A percentile compares a stretch with the other conserved stretches of the same genome.
Conservation (phyloP, 352 stramenopile species). For the Globisporangium radiosum region DNA sequence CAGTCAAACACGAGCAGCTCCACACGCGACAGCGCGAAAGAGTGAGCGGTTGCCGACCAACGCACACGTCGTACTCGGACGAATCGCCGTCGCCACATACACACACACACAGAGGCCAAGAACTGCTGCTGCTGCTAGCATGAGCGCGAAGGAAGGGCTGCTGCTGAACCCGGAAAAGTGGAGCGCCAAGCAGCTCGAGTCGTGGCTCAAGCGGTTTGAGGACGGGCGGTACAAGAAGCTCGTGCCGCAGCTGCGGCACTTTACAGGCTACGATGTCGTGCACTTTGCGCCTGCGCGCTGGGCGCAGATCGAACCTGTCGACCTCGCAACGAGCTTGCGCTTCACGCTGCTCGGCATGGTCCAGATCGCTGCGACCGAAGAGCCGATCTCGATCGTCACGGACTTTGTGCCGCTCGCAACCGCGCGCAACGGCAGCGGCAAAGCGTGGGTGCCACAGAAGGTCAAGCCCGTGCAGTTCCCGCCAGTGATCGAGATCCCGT, state of each 20-base stretch:
- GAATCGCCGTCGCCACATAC: not conserved
- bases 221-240: conserved; percentile 61
- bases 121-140: conserved; percentile 37
- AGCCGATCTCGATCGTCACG: conserved; percentile 64
- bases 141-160: conserved; percentile 88
- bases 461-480: conserved; percentile 66
- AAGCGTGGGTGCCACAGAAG: conserved; percentile 15
- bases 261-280: conserved; percentile 60
- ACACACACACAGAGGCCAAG: conserved; percentile 27
- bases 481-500: conserved; percentile 74
- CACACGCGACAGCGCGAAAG: no score
- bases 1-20: no score
- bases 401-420: conserved; percentile 56
- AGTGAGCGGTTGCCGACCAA: no score
- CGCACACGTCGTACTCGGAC: no score
- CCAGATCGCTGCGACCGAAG: conserved; percentile 62
- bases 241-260: conserved; percentile 38
- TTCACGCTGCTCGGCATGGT: conserved; percentile 86
- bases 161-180: conserved; percentile 77
- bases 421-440: conserved; percentile 4
- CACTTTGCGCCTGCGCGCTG: conserved; percentile 58
- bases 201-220: conserved; percentile 74
- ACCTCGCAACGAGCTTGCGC: conserved; percentile 70
- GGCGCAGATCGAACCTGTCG: conserved; percentile 43
- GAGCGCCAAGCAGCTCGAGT: conserved; percentile 69